A percentile compares a stretch with the other conserved stretches of the same genome.
Evolutionary conservation across 306 rosid genomes (phyloP).

Genomic region (Trifolium fragiferum): DNA sequence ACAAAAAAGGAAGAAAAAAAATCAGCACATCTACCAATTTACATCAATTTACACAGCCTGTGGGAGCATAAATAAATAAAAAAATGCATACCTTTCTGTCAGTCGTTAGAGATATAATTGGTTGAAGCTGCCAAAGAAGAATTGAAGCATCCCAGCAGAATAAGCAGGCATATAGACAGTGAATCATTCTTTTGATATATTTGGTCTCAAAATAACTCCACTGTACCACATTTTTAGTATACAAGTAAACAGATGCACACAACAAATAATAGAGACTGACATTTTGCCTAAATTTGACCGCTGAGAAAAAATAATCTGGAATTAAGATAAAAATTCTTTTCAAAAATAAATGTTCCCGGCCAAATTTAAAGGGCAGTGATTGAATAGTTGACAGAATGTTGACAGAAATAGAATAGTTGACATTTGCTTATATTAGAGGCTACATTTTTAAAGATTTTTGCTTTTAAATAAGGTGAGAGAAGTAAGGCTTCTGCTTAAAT

Average conservation of each 20-base stretch:
- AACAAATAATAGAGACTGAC: constrained; percentile 37
- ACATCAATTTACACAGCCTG: constrained; percentile 21
- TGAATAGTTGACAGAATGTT: too few species aligned
- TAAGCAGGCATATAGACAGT: constrained; percentile 31
- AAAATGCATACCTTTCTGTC: constrained; percentile 42
- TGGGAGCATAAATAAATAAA: constrained; percentile 8
- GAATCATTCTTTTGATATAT: constrained; percentile 28
- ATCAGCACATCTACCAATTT: constrained; percentile 20
- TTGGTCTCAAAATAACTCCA: constrained; percentile 18
- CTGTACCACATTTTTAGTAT: constrained; percentile 11
- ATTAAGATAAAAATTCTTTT: constrained; percentile 29
- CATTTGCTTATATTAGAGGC: too few species aligned
- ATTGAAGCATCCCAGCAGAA: constrained; percentile 34
- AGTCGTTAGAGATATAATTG: constrained; percentile 28
- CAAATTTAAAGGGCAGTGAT: constrained; percentile 2
- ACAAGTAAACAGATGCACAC: constrained; percentile 32
- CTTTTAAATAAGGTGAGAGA: too few species aligned
- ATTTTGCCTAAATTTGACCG: constrained; percentile 2
- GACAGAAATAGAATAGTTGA: too few species aligned
- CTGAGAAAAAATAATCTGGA: constrained; percentile 22
- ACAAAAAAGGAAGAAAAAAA: constrained; percentile 1
- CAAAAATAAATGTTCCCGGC: constrained; percentile 5
- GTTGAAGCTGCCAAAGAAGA: constrained; percentile 39
- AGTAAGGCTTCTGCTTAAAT: too few species aligned
- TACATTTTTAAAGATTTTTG: too few species aligned